These are phyloP conservation scores for Oryza rufipogon DNA, from an alignment of 176 grass and related monocot genomes.

Conservation along the genomic window DNA sequence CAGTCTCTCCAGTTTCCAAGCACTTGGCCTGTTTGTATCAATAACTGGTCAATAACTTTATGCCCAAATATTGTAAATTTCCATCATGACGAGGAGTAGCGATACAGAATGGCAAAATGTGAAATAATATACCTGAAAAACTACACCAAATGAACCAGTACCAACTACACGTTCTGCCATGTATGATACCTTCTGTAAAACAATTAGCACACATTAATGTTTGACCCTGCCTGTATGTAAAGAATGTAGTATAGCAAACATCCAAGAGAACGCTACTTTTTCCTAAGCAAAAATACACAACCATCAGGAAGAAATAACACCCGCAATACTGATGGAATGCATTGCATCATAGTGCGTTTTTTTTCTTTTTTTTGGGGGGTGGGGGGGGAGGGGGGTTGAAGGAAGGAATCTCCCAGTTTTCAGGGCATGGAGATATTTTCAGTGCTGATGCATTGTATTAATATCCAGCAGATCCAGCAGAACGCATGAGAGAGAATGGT, in stretches of 20 bases:
- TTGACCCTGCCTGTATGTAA: constrained; percentile 1
- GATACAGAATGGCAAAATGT: constrained; percentile 21
- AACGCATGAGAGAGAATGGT: not conserved
- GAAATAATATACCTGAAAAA: constrained; percentile 76
- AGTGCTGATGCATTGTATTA: not conserved
- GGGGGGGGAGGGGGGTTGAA: not conserved
- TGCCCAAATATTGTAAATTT: constrained; percentile 22
- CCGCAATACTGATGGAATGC: not conserved
- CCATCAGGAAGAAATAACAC: not conserved
- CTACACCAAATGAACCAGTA: constrained; percentile 93
- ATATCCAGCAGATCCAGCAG: not conserved
- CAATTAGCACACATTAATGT: constrained; percentile 45
- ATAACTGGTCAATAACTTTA: constrained; percentile 37
- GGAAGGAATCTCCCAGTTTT: not conserved
- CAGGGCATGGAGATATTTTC: not conserved
- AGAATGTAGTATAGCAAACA: constrained; percentile 5
- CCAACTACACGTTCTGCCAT: constrained; percentile 94
- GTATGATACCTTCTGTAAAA: constrained; percentile 89
- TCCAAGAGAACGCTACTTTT: not conserved
- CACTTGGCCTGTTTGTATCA: constrained; percentile 77
- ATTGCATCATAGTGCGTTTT: not conserved
- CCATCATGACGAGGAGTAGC: not conserved
- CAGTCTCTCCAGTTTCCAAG: constrained; percentile 85
- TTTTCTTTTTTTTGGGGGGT: too few species aligned
- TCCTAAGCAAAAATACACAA: constrained; percentile 5